Evolutionary conservation across 148 eudicot species (phyloP).

Genomic region (Limonium bicolor): DNA sequence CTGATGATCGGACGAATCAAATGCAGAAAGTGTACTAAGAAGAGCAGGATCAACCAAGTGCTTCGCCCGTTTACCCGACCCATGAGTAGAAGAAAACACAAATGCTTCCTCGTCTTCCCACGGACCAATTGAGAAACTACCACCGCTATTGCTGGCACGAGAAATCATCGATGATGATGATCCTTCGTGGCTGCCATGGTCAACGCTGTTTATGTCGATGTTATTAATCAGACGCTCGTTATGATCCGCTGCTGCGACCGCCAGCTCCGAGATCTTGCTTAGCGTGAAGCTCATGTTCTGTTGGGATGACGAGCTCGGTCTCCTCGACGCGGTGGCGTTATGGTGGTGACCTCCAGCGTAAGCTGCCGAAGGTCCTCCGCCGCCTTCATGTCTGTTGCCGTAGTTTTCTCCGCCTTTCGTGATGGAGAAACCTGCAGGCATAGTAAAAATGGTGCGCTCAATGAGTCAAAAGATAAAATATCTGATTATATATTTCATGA

Average conservation of each 20-base stretch:
- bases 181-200: not conserved
- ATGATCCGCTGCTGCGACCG: not conserved
- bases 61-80: constrained; percentile 1
- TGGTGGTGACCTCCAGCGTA: not conserved
- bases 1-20: constrained; percentile 6
- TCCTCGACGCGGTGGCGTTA: not conserved
- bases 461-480: too few relatives aligned
- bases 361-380: not conserved
- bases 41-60: not conserved
- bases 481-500: too few relatives aligned
- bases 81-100: not conserved
- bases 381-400: not conserved
- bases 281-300: too few relatives aligned
- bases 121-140: constrained; percentile 2
- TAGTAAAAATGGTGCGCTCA: too few relatives aligned
- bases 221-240: too few relatives aligned
- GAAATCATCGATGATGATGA: not conserved
- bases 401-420: constrained; percentile 4
- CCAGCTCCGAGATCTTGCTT: not conserved
- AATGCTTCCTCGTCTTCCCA: not conserved
- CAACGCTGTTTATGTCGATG: not conserved
- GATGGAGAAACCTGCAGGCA: constrained; percentile 1
- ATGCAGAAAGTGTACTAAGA: not conserved
- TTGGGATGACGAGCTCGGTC: not conserved
- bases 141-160: not conserved